Base-by-base conservation (phyloP, 306 rosid genomes). In the Cyclanthera cordifolia region DNA sequence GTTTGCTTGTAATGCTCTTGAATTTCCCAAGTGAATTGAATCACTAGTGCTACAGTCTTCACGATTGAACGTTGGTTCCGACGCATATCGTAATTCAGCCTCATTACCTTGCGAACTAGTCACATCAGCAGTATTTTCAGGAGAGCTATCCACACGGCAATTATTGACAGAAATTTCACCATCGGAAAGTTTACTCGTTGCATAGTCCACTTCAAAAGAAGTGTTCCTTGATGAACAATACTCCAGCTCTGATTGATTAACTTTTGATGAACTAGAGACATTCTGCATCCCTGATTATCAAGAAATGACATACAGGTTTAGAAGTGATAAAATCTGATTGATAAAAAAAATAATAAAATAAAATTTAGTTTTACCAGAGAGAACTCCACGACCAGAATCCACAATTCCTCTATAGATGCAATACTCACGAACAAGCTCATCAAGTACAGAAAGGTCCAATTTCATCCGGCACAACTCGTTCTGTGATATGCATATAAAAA, bases 1-100 rank as follows among this genome's bases (percentile, higher is more conserved):
- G 72, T 81, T 78, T 77, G 77, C 83, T 70, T 79, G 94, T 76
- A 78, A 73, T 65, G 70, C 75, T 77, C 80, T 85, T 27, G 78
- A 72, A 75, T 85, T 86, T 68, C 84, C 91, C 50, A 63, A 76
- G 65, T 76, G 94, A 68, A 75, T 86, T 12, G 87, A 82, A 34
- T 96, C 91, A 66, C 99, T 94, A 76, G 97, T 94, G 87, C 96
- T 94, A 79, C 99, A 94, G 73, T 90, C 97, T 74, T 86, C 97
- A 43, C 81, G 84, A 74, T 75, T 83, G 80, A 78, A 77, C 25
- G 82, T 67, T 51, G 80, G 79, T 73, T 85, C 99, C 51, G 77
- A 79, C 30, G 81, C 77, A 82, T 74, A 88, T 63, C 97, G 91
- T 43, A 88, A 76, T 64, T 93, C 99, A 65, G 77, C 71, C 60